Conservation (phyloP, 108 stramenopile species). For the Fistulifera pelliculosa region DNA sequence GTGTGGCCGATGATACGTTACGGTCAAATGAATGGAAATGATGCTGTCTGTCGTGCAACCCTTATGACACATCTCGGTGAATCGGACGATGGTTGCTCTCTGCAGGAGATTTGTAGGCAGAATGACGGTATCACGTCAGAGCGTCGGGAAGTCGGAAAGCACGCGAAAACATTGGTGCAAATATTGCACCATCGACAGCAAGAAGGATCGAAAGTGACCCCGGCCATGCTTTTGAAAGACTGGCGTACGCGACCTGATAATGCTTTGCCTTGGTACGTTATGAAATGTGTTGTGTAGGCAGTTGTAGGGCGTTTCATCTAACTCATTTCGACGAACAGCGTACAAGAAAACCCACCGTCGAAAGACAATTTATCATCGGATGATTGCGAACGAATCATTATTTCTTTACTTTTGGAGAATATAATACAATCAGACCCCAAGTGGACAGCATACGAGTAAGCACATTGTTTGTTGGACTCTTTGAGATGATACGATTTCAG, state of each 20-base stretch:
- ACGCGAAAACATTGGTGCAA: conserved; percentile 44
- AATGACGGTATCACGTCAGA: conserved; percentile 26
- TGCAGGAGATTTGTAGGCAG: conserved; percentile 2
- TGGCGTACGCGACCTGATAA: conserved; percentile 49
- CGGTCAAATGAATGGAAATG: conserved; percentile 57
- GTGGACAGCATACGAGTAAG: conserved; percentile 49
- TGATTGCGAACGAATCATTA: conserved; percentile 52
- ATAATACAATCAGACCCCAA: conserved; percentile 37
- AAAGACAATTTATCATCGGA: conserved; percentile 50
- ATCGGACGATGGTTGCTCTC: conserved; percentile 12
- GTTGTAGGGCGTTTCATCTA: too few species aligned
- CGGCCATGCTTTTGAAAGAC: conserved; percentile 58
- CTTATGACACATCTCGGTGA: conserved; percentile 67
- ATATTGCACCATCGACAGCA: conserved; percentile 29
- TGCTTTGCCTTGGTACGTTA: conserved; percentile 32
- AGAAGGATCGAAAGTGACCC: conserved; percentile 36
- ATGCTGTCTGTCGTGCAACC: conserved; percentile 51
- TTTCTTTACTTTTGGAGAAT: conserved; percentile 36
- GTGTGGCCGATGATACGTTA: conserved; percentile 73
- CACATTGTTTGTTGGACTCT: neutral
- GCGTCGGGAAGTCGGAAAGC: conserved; percentile 40
- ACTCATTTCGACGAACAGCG: conserved; percentile 7
- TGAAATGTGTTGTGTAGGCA: neutral
- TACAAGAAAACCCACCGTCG: conserved; percentile 56
- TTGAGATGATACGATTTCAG: neutral